Conservation (phyloP, 352 stramenopile genomes). For the Thraustochytrium sp. region DNA sequence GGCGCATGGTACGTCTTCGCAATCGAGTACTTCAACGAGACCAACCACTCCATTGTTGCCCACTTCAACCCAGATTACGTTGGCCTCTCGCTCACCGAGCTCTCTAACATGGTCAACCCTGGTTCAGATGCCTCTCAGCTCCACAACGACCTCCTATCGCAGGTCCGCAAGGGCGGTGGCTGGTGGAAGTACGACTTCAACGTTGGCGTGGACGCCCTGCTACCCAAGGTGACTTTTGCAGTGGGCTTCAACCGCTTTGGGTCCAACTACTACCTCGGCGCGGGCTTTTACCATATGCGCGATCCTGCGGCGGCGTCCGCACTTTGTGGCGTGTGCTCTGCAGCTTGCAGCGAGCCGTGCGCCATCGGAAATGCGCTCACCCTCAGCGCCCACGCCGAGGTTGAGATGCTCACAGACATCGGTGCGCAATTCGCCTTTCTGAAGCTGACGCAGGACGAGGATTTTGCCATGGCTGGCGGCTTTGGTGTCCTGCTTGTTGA, state of each 20-base stretch:
- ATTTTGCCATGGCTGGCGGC: not conserved
- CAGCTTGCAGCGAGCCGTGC: not conserved
- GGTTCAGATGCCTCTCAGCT: too few relatives aligned
- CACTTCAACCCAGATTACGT: too few relatives aligned
- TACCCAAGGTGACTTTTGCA: not conserved
- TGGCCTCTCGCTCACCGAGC: not conserved
- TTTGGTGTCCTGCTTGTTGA: not conserved
- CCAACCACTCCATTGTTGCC: too few relatives aligned
- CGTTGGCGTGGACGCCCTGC: too few relatives aligned
- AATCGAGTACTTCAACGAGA: too few relatives aligned
- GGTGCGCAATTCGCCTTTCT: not conserved
- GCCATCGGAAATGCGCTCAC: not conserved
- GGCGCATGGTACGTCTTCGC: too few relatives aligned
- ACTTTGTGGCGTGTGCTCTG: not conserved
- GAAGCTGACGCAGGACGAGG: not conserved
- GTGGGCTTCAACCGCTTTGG: not conserved
- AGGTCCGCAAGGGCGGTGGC: not conserved
- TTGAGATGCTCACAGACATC: not conserved
- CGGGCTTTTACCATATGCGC: not conserved
- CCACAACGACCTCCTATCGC: not conserved
- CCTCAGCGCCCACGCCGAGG: not conserved
- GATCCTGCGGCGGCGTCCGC: not conserved
- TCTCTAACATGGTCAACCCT: too few relatives aligned
- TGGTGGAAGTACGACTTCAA: not conserved
- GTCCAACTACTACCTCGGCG: not conserved